These are phyloP conservation scores for Pichia californica DNA, from an alignment of 805 yeast genomes.

Conservation along the genomic window DNA sequence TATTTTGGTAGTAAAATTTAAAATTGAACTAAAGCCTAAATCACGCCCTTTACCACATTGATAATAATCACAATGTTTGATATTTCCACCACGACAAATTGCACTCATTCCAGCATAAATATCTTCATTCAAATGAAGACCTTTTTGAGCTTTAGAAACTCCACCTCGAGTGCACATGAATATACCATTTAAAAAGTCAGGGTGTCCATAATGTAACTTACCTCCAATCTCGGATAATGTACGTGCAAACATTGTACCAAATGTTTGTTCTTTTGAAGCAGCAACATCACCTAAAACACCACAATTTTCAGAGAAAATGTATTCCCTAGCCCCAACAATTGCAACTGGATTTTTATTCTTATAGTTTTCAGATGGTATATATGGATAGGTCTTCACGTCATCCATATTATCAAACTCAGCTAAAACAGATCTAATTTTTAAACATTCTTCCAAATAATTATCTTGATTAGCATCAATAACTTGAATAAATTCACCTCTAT, in stretches of 20 bases:
- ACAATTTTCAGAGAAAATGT: conserved; percentile 85
- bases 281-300: conserved; percentile 95
- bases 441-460: conserved; percentile 88
- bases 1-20: conserved; percentile 90
- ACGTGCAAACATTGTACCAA: conserved; percentile 92
- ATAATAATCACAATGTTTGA: conserved; percentile 90
- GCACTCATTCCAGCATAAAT: conserved; percentile 96
- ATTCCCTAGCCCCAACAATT: conserved; percentile 91
- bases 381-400: conserved; percentile 43
- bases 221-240: conserved; percentile 93
- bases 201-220: conserved; percentile 93
- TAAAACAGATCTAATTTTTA: conserved; percentile 79
- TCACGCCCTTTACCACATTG: conserved; percentile 98
- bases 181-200: conserved; percentile 85
- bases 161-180: conserved; percentile 97
- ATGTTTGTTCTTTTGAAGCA: conserved; percentile 95
- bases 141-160: conserved; percentile 89
- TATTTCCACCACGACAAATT: conserved; percentile 81
- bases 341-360: conserved; percentile 60
- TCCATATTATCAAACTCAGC: conserved; percentile 79
- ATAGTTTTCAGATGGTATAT: conserved; percentile 49
- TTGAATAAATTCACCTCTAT: conserved; percentile 92
- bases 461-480: conserved; percentile 96
- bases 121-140: conserved; percentile 89
- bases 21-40: conserved; percentile 84